Evolutionary conservation across 1,284 basidiomycete species (phyloP), one percentile per base, ranked within the genome.

Genomic region (Dichomitus squalens): DNA sequence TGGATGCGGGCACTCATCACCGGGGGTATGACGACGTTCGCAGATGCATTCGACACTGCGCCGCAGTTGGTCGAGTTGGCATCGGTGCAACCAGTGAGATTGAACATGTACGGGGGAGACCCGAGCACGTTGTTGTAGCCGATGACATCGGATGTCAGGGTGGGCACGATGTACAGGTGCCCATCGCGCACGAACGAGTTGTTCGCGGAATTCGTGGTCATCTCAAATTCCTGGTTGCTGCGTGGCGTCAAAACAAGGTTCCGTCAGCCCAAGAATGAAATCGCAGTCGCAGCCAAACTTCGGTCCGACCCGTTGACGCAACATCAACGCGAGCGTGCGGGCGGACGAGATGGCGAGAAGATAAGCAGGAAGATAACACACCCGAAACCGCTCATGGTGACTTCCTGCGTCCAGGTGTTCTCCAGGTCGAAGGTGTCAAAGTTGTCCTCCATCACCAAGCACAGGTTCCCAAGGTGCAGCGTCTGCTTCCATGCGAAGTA

Each of bases 311-410:
- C 7, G 41, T n/a, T n/a, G 41, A 25, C 41, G n/a, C n/a, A n/a
- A 27, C 41, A 6, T 2, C 14, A 44, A 18, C 7, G 16, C 3
- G 40, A 11, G 21, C 11, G n/a, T 16, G 18, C 29, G 11, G 16
- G 16, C 25, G 40, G 5, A 5, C 9, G 11, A 5, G 21, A 12
- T 16, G 1, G 40, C 41, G 14, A 4, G 23, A 44, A 29, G 14
- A 9, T 3, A 18, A 18, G 38, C 6, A 18, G 2, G 35, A 14
- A 23, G 21, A 20, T 7, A 31, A 31, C 25, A 7, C 68, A 89
- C 90, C 92, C 92, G 70, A 91, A 95, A 1, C 93, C 93, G 60
- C 91, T 88, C 73, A 93, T 83, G 64, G 92, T 85, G 23, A 92
- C 82, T 68, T 95, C 92, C 46, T 84, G 82, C 64, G 82, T 79